Evolutionary conservation across 2,329 filamentous ascomycete genomes (phyloP).

Genomic region (Parafenestella ontariensis): DNA sequence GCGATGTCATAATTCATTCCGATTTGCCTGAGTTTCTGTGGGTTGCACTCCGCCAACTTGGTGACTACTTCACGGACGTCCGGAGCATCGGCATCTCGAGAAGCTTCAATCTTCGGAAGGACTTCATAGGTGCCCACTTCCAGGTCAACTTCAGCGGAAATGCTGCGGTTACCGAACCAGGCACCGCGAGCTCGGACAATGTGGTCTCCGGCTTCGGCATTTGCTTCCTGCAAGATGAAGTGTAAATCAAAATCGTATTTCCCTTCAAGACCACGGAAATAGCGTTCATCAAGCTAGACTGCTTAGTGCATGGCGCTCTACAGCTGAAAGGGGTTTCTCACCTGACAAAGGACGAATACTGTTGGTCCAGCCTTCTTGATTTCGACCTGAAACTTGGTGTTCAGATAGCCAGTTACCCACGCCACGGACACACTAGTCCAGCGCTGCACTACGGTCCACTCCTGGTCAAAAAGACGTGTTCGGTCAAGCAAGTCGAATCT

Average conservation of each 20-base stretch:
- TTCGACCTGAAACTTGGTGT: constrained; percentile 65
- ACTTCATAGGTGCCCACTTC: constrained; percentile 77
- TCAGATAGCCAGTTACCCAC: constrained; percentile 66
- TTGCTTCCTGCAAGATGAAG: constrained; percentile 64
- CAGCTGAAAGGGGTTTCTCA: constrained; percentile 53
- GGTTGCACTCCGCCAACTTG: constrained; percentile 39
- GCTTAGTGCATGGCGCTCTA: constrained; percentile 52
- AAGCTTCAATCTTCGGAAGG: constrained; percentile 74
- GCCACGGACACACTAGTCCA: constrained; percentile 66
- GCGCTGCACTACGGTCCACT: constrained; percentile 65
- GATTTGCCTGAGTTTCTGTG: constrained; percentile 67
- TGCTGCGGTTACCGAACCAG: constrained; percentile 70
- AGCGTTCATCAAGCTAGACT: constrained; percentile 62
- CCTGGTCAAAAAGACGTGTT: constrained; percentile 64
- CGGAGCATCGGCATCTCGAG: constrained; percentile 55
- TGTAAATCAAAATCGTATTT: constrained; percentile 64
- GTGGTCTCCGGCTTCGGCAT: constrained; percentile 56
- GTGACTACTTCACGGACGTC: constrained; percentile 70
- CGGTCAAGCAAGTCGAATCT: constrained; percentile 66
- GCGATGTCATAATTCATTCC: constrained; percentile 74
- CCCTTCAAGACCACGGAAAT: constrained; percentile 64
- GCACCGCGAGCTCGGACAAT: constrained; percentile 60
- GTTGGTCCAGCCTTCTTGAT: constrained; percentile 60
- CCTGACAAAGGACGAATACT: constrained; percentile 66
- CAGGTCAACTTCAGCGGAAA: constrained; percentile 77